Base-by-base conservation (phyloP, 202 grass and related monocot genomes). In the Miscanthus sacchariflorus region DNA sequence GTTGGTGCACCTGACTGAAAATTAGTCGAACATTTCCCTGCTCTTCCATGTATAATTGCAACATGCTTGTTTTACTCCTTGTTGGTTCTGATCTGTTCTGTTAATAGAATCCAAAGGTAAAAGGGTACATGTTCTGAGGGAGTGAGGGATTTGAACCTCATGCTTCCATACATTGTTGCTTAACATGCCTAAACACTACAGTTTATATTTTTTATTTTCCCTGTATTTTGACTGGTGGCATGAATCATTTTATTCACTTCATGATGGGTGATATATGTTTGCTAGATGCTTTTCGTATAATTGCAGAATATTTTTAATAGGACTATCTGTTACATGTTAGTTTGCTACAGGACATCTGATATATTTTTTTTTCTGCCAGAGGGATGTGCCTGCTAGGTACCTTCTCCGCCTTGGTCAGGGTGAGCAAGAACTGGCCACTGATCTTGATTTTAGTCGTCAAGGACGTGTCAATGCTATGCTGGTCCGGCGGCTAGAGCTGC, bases 381-480 rank as follows among this genome's bases (percentile, higher is more conserved):
- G 94, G 85, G 97, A 99, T 91, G 97, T 99, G 52, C 97, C 97
- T 73, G 97, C 94, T 58, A 95, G 97, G 86, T 99, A 99, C 79
- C 94, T 99, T 87, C 97, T 99, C 75, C 92, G 97, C 72, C 89
- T 99, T 77, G 97, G 94, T 93, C 97, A 99, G 74, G 97, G 97
- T 15, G 97, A 99, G 83, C 94, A 96, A 92, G 97, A 99, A 83
- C 87, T 99, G 23, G 97, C 97, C 89, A 99, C 97, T 43, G 97
- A 99, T 94, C 94, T 99, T 27, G 97, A 99, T 81, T 99, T 99
- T 80, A 99, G 97, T 68, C 97, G 93, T 88, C 97, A 99, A 87
- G 97, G 97, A 33, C 94, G 93, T 89, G 97, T 95, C 12, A 99
- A 99, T 82, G 91, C 94, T 72, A 99, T 99, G 97, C 97, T 99